Evolutionary conservation across 257 asterid species (phyloP), one percentile per base, ranked within the genome.

Genomic region (Rubia yunnanensis): DNA sequence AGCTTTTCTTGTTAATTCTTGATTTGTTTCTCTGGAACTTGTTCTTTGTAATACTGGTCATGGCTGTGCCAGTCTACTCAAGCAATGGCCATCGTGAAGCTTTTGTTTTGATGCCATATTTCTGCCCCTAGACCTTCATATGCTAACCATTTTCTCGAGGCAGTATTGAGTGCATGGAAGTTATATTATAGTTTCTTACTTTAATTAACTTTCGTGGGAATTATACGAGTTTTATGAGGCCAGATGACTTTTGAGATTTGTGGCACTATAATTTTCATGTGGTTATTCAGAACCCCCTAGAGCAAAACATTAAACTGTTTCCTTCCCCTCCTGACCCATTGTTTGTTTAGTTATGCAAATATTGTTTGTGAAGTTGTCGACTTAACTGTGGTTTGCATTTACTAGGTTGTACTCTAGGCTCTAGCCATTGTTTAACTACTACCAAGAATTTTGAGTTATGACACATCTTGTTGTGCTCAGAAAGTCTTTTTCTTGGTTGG

Each of bases 381-480:
- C 52, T 44, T 14, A 0, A 44, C 17, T 7, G 57, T 20, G 22
- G 23, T 63, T 64, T 44, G 64, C 31, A 39, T 34, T 20, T 10
- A 36, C 20, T n/a, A 31, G 36, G 44, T 50, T 50, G 30, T 50
- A 9, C 4, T 23, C 30, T 18, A 5, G 5, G 35, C 65, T 23
- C 30, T 18, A 5, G 5, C 35, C 65, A 38, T 70, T 10, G 59
- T 50, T 50, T 8, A 60, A 15, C 63, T 49, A 60, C 38, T 31
- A 26, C 23, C 10, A 3, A 22, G 9, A 11, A 26, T 27, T 36
- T 27, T 15, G 35, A 15, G 4, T 53, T 46, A 8, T 10, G 52
- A 55, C 69, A 22, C 60, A 70, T 59, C 56, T 64, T 76, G 70
- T 73, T 85, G 72, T 79, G 23, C 53, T 52, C 27, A 65, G 44